Conservation (phyloP, 495 filamentous ascomycete genomes). For the Penicillium turbatum region DNA sequence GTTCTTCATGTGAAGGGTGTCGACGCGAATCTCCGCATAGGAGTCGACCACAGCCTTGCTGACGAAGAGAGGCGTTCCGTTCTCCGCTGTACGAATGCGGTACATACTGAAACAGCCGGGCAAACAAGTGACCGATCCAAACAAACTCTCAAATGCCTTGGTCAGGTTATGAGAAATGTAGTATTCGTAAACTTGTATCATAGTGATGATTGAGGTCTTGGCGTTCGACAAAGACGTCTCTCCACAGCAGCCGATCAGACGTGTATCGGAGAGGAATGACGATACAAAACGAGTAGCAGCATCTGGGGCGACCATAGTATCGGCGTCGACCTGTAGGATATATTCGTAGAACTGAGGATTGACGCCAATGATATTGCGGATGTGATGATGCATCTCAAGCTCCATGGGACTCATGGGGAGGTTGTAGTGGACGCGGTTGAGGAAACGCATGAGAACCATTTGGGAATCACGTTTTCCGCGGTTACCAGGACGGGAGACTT, state of each 20-base stretch:
- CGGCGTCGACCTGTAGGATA: constrained; percentile 93
- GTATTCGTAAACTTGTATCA: constrained; percentile 99
- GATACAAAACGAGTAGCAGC: constrained; percentile 90
- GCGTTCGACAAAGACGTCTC: constrained; percentile 92
- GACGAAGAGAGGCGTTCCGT: constrained; percentile 92
- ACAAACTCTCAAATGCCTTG: constrained; percentile 98
- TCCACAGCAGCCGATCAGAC: constrained; percentile 87
- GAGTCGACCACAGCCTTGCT: constrained; percentile 80
- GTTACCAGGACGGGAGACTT: constrained; percentile 94
- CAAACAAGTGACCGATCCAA: constrained; percentile 94
- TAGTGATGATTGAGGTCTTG: constrained; percentile 87
- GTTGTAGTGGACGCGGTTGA: constrained; percentile 98
- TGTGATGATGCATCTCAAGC: constrained; percentile 98
- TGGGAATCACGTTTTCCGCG: constrained; percentile 99
- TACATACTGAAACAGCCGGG: constrained; percentile 99
- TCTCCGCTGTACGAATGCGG: constrained; percentile 87
- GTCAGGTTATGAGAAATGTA: constrained; percentile 97
- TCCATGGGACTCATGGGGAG: constrained; percentile 93
- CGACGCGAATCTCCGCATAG: constrained; percentile 89
- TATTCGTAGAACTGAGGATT: constrained; percentile 99
- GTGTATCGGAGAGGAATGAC: constrained; percentile 84
- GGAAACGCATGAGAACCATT: constrained; percentile 95
- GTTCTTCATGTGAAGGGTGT: constrained; percentile 99
- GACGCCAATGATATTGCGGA: constrained; percentile 97
- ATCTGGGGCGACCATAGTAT: constrained; percentile 90